Evolutionary conservation across 306 rosid genomes (phyloP).

Genomic region (Glycyrrhiza uralensis): DNA sequence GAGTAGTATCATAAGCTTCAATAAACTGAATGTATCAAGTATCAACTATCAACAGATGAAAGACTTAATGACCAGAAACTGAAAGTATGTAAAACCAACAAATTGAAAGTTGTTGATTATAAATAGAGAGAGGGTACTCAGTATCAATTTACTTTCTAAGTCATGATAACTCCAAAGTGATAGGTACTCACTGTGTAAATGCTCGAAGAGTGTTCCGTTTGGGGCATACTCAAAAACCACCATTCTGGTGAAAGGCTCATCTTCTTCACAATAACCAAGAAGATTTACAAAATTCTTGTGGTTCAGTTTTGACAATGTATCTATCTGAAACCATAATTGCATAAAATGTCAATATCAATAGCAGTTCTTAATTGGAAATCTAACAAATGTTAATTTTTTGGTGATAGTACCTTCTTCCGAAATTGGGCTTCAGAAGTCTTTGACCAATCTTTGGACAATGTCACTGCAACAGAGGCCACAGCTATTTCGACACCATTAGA

Average conservation of each 20-base stretch:
- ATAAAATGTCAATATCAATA: constrained; percentile 24
- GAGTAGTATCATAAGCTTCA: background rate
- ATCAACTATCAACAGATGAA: constrained; percentile 9
- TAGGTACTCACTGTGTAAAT: constrained; percentile 75
- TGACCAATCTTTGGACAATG: constrained; percentile 65
- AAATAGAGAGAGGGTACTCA: background rate
- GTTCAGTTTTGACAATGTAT: constrained; percentile 71
- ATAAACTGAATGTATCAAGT: background rate
- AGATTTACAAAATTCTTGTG: constrained; percentile 96
- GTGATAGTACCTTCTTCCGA: constrained; percentile 71
- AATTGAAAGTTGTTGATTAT: background rate
- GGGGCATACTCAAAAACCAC: constrained; percentile 95
- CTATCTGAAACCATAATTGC: constrained; percentile 54
- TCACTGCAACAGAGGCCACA: constrained; percentile 56
- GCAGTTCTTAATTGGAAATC: background rate
- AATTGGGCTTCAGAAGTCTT: constrained; percentile 63
- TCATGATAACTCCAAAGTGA: background rate
- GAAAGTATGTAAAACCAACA: background rate
- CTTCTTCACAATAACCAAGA: constrained; percentile 84
- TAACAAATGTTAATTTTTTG: background rate
- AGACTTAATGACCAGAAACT: background rate
- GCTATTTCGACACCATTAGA: constrained; percentile 96
- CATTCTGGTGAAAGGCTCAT: constrained; percentile 90
- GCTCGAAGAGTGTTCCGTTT: constrained; percentile 91
- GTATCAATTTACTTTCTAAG: background rate